Conservation (phyloP, 305 asterid species). For the Ilex paraguariensis region DNA sequence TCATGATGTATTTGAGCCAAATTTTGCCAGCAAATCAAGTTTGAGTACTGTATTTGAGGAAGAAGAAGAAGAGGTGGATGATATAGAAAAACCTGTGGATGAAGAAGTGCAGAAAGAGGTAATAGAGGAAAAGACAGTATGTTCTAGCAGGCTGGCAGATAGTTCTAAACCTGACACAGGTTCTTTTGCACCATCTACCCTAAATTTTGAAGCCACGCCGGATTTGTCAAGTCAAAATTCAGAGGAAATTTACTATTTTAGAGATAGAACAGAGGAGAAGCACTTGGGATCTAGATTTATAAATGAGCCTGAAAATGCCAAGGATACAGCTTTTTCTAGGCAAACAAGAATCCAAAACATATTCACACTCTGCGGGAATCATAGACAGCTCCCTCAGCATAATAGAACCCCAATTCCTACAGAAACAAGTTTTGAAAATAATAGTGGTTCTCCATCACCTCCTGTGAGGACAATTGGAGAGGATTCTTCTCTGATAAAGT, state of each 20-base stretch:
- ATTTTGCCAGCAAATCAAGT: conserved; percentile 35
- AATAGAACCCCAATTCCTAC: conserved; percentile 23
- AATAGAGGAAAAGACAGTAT: conserved; percentile 58
- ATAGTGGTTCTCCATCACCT: conserved; percentile 6
- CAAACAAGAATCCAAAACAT: conserved; percentile 55
- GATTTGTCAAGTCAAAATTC: conserved; percentile 13
- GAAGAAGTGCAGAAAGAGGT: conserved; percentile 87
- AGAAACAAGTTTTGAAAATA: conserved; percentile 13
- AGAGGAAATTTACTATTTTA: neutral
- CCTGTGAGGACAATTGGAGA: conserved; percentile 12
- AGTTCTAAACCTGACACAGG: neutral
- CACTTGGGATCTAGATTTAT: conserved; percentile 1
- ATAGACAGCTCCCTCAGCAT: conserved; percentile 46
- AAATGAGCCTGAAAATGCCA: conserved; percentile 19
- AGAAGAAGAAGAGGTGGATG: conserved; percentile 58
- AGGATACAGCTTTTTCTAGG: conserved; percentile 35
- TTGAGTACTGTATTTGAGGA: conserved; percentile 87
- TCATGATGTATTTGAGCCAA: conserved; percentile 13
- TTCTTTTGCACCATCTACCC: conserved; percentile 7
- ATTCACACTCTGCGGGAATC: conserved; percentile 61
- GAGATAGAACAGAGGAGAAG: conserved; percentile 9
- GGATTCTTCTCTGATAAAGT: conserved; percentile 5
- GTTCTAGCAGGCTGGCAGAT: conserved; percentile 9
- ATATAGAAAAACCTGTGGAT: conserved; percentile 26
- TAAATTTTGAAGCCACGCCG: conserved; percentile 27